These are phyloP conservation scores for Pholiota adiposa DNA, from an alignment of 1,284 basidiomycete genomes.

Conservation along the genomic window DNA sequence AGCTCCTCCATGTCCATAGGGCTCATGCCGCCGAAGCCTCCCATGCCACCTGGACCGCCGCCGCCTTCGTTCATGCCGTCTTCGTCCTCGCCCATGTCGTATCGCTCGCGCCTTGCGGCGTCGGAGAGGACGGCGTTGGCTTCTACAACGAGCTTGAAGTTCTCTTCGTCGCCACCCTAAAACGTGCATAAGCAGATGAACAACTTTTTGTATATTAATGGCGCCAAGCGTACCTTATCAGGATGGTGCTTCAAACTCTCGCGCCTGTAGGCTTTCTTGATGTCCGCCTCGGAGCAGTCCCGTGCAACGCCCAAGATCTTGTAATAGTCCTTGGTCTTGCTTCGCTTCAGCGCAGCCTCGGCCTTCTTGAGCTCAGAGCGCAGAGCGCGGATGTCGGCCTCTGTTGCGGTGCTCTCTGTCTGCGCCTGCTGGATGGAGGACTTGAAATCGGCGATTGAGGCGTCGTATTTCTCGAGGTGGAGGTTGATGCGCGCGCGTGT, in stretches of 20 bases:
- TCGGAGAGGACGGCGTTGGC: constrained; percentile 81
- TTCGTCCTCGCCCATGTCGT: constrained; percentile 80
- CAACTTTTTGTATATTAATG: not conserved
- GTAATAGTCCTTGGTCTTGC: constrained; percentile 87
- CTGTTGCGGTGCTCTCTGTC: constrained; percentile 53
- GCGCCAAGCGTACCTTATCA: constrained; percentile 62
- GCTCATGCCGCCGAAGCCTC: constrained; percentile 45
- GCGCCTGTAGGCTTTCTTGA: constrained; percentile 81
- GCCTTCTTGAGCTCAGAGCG: constrained; percentile 74
- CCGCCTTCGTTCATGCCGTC: constrained; percentile 55
- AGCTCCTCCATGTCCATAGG: constrained; percentile 62
- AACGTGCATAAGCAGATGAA: not conserved
- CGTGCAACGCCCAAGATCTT: constrained; percentile 70
- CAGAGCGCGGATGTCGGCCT: constrained; percentile 66
- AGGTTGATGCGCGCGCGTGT: constrained; percentile 83
- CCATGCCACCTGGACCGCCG: constrained; percentile 48
- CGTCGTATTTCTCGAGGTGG: constrained; percentile 76
- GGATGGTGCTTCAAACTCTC: constrained; percentile 85
- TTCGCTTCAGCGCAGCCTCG: constrained; percentile 76
- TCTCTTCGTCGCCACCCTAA: constrained; percentile 83
- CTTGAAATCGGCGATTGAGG: constrained; percentile 78
- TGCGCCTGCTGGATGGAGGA: constrained; percentile 72
- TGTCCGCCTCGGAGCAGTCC: constrained; percentile 68
- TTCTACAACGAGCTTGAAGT: constrained; percentile 84
- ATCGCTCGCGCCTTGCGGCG: constrained; percentile 65